These are phyloP conservation scores for Chlorencoelia australis DNA, from an alignment of 2,329 filamentous ascomycete genomes.

Conservation along the genomic window DNA sequence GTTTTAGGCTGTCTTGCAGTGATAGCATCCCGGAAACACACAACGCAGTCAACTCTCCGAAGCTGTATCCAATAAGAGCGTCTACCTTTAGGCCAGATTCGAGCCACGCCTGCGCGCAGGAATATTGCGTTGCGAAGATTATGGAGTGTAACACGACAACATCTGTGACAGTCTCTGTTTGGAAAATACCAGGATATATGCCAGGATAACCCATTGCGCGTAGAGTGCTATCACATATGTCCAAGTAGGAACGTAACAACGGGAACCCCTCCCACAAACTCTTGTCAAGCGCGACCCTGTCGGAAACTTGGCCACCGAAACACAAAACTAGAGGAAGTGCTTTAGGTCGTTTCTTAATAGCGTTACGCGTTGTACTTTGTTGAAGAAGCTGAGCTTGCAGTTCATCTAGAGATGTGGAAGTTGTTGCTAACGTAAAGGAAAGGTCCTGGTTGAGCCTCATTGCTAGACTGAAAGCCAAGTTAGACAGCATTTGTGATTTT, in stretches of 20 bases:
- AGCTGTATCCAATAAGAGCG: slow-evolving; percentile 28
- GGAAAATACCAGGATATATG: slow-evolving; percentile 14
- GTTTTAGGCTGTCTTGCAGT: slow-evolving; percentile 6
- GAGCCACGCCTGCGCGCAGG: slow-evolving; percentile 14
- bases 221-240: slow-evolving; percentile 8
- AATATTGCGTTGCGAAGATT: slow-evolving; percentile 14
- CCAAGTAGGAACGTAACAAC: slow-evolving; percentile 10
- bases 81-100: slow-evolving; percentile 8
- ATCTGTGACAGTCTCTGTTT: slow-evolving; percentile 5
- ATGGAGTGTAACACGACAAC: slow-evolving; percentile 9
- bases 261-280: slow-evolving; percentile 1
- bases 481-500: too few relatives aligned
- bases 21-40: slow-evolving; percentile 17
- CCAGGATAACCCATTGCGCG: slow-evolving; percentile 2
- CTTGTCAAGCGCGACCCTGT: slow-evolving; percentile 6
- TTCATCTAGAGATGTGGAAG: too few relatives aligned
- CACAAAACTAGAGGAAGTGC: slow-evolving; percentile 30
- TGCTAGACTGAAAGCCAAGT: neutral
- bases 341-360: slow-evolving; percentile 7
- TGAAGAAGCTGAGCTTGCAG: too few relatives aligned
- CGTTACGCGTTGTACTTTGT: too few relatives aligned
- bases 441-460: neutral
- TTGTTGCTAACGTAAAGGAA: too few relatives aligned
- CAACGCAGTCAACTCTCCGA: slow-evolving; percentile 32
- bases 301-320: slow-evolving; percentile 20